Base-by-base conservation (phyloP, 192 early-diverging fungal species). In the Coemansia umbellata region DNA sequence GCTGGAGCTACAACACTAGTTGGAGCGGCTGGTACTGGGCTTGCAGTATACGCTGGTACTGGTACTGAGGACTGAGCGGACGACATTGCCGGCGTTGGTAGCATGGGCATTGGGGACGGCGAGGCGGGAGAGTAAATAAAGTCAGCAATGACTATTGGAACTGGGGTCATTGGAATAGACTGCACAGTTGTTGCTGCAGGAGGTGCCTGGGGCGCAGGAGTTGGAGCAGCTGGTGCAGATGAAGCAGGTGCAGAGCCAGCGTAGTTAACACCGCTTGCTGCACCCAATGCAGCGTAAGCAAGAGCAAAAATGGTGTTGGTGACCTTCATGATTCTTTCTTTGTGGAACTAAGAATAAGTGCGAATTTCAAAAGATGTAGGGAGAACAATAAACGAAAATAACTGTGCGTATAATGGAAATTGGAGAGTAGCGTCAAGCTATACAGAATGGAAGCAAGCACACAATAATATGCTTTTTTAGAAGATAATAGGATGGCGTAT, bases 221-320 rank as follows among this genome's bases (percentile, higher is more conserved):
- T n/a, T 13, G 64, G 54, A 4, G 40, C 18, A 39, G 55, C 37
- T 2, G 59, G 54, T 1, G 62, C 43, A 26, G 50, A 42, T 4
- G 36, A 22, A 17, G 23, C 37, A 4, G 63, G 63, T 13, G 63
- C 63, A 33, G 55, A 55, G 47, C 56, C 54, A 22, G 53, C 65
- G 17, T 27, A 22, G 40, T 67, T 60, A 9, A 51, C 28, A 6
- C 13, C 52, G 37, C 52, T 50, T 18, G 65, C 52, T n/a, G 40
- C 18, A 37, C 40, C 19, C 17, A 44, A 47, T 1, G 65, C 51
- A 26, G 65, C 65, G 35, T 50, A 67, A 21, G 65, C 57, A 36
- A 67, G 58, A 3, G 57, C 58, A 33, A 50, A 60, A 27, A 67
- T 58, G 22, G 55, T 60, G 45, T 43, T 60, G 52, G 65, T 55